Percentiles rank a stretch among this genome's conserved stretches.
phyloP scores from a whole-genome alignment of 768 basidiomycete genomes.

The Mycena filopes region DNA sequence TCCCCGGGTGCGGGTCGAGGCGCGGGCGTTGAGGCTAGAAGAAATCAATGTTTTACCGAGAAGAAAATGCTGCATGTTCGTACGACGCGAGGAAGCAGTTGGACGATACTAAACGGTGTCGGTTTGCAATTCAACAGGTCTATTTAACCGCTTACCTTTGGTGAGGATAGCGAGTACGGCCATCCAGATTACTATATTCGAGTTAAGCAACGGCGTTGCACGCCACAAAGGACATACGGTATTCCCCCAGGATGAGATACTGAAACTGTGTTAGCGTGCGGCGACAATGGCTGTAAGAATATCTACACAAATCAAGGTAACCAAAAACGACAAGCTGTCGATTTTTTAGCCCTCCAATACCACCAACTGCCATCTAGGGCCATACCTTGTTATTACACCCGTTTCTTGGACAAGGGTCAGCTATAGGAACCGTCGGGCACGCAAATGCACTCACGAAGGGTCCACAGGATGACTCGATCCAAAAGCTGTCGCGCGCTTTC shows the following conservation, averaged over 20 bases:
- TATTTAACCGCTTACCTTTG: slow-evolving; percentile 13
- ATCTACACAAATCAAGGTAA: slow-evolving; percentile 28
- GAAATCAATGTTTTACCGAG: neutral
- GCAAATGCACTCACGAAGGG: slow-evolving; percentile 22
- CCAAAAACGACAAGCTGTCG: slow-evolving; percentile 28
- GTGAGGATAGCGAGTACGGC: slow-evolving; percentile 31
- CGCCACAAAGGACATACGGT: slow-evolving; percentile 15
- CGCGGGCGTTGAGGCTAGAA: slow-evolving; percentile 30
- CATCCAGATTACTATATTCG: slow-evolving; percentile 29
- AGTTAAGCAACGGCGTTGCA: neutral
- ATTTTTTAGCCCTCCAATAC: neutral
- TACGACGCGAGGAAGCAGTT: slow-evolving; percentile 35
- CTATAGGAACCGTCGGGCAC: neutral
- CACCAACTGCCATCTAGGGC: neutral
- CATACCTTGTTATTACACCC: slow-evolving; percentile 34
- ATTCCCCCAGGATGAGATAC: slow-evolving; percentile 32
- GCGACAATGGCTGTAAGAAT: neutral
- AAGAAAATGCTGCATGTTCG: neutral
- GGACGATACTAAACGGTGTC: slow-evolving; percentile 23
- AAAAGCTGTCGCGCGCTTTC: slow-evolving; percentile 30
- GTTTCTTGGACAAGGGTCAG: slow-evolving; percentile 25
- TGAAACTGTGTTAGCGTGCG: slow-evolving; percentile 3
- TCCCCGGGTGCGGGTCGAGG: slow-evolving; percentile 16
- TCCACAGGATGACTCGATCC: slow-evolving; percentile 34
- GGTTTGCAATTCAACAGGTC: neutral